Conservation (phyloP, 2,329 filamentous ascomycete species). For the Dactylellina drechsleri region DNA sequence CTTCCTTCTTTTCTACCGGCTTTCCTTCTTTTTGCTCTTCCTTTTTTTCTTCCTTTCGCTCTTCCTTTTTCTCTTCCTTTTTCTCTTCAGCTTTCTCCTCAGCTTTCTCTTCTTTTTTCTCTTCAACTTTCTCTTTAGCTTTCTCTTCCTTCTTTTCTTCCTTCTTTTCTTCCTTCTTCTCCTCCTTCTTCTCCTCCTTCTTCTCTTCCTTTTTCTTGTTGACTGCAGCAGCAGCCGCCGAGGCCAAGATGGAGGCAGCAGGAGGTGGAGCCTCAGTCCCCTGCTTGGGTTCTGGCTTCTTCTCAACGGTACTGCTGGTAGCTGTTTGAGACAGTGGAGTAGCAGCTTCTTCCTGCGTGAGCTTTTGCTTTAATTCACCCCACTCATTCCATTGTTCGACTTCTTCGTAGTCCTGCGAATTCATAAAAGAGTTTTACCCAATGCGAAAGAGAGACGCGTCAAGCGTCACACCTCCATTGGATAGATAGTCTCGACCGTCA, state of each 20-base stretch:
- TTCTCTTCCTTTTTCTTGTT: conserved; percentile 52
- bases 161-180: background rate
- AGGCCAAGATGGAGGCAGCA: background rate
- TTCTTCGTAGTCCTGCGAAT: conserved; percentile 81
- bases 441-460: too few species aligned
- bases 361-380: conserved; percentile 88
- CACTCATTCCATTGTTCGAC: conserved; percentile 99
- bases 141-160: background rate
- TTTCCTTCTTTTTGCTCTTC: background rate
- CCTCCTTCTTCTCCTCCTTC: conserved; percentile 8
- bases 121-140: background rate
- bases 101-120: conserved; percentile 60
- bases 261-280: conserved; percentile 32
- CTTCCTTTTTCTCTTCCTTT: background rate
- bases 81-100: background rate
- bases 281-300: conserved; percentile 49
- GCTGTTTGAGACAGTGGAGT: conserved; percentile 62
- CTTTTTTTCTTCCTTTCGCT: background rate
- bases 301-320: conserved; percentile 49
- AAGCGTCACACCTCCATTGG: background rate
- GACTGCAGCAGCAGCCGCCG: conserved; percentile 36
- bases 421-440: conserved; percentile 22
- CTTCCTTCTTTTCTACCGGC: background rate
- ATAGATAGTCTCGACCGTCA: background rate
- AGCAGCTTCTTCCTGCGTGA: conserved; percentile 70